Evolutionary conservation across 495 filamentous ascomycete species (phyloP), one percentile per base, ranked within the genome.

Genomic region (Glonium stellatum): DNA sequence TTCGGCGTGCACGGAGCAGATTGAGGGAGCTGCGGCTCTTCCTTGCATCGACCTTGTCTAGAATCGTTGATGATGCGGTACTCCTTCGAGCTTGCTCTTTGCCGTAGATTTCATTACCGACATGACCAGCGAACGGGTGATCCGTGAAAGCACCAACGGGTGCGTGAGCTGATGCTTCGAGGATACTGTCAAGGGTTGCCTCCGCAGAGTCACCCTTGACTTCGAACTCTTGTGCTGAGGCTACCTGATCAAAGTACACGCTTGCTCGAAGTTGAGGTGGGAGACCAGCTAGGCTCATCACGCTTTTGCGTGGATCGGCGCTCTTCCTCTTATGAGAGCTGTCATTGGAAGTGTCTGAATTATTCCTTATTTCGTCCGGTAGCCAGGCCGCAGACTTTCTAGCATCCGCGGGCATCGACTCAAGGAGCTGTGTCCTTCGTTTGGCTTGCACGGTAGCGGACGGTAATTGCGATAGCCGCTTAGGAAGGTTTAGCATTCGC

Each of bases 131-230:
- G 60, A 88, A 88, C 10, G 87, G 86, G 71, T 98, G 93, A 68
- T 97, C 91, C 0, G 90, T 96, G 67, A 97, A 97, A 52, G 93
- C 93, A 46, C 80, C 89, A 46, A 96, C 89, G n/a, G 93, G 93
- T 1, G 95, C 93, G 59, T 80, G 80, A 2, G 90, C 88, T 4
- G 93, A 96, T n/a, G 93, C 93, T 72, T 97, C 89, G 10, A 98
- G 79, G 47, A 98, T 93, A 67, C 85, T 93, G 57, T 98, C 93
- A 9, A 98, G 78, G 0, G 92, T 97, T 36, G 82, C 86, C 62
- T 90, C 90, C 15, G 92, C 89, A 49, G 92, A 96, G 12, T 86
- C 82, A 41, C 84, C 82, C 70, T 87, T 90, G 25, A 92, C 73
- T 60, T 90, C 80, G 19, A 95, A 70, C 18, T 85, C 77, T 34